Evolutionary conservation across 805 yeast species (phyloP).

Genomic region (Schizosaccharomyces octosporus): DNA sequence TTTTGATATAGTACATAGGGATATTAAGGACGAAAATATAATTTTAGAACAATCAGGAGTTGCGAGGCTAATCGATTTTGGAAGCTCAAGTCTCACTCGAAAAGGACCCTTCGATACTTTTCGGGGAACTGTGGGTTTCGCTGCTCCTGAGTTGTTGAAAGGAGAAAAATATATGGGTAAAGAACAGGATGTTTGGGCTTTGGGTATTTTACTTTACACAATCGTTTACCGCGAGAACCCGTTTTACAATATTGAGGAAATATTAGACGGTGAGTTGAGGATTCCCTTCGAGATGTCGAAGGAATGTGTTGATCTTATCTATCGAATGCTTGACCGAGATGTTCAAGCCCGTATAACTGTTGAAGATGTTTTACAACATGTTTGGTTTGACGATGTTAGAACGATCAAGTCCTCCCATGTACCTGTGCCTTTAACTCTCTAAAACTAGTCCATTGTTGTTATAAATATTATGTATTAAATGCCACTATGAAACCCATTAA

Average conservation of each 20-base stretch:
- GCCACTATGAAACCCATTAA: neutral
- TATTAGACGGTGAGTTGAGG: slow-evolving; percentile 66
- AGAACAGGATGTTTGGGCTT: slow-evolving; percentile 93
- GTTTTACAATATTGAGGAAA: slow-evolving; percentile 69
- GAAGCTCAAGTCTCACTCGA: slow-evolving; percentile 71
- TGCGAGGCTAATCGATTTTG: slow-evolving; percentile 77
- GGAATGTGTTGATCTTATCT: slow-evolving; percentile 37
- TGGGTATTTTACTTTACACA: slow-evolving; percentile 76
- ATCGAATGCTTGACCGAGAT: slow-evolving; percentile 42
- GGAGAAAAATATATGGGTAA: slow-evolving; percentile 79
- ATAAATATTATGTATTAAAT: neutral
- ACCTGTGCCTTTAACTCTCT: neutral
- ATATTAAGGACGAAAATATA: slow-evolving; percentile 82
- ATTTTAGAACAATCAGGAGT: slow-evolving; percentile 53
- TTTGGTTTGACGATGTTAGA: slow-evolving; percentile 26
- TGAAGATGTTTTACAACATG: slow-evolving; percentile 39
- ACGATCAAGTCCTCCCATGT: neutral
- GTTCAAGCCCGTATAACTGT: slow-evolving; percentile 47
- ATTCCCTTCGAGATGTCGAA: slow-evolving; percentile 40
- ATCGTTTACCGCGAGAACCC: slow-evolving; percentile 85
- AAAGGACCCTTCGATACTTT: slow-evolving; percentile 93
- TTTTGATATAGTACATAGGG: slow-evolving; percentile 78
- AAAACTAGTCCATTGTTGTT: neutral
- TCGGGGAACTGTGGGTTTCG: slow-evolving; percentile 85
- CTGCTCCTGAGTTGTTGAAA: slow-evolving; percentile 83